A percentile compares a stretch with the other conserved stretches of the same genome.
Conservation (phyloP, 352 stramenopile genomes). For the Pythium dissimile region DNA sequence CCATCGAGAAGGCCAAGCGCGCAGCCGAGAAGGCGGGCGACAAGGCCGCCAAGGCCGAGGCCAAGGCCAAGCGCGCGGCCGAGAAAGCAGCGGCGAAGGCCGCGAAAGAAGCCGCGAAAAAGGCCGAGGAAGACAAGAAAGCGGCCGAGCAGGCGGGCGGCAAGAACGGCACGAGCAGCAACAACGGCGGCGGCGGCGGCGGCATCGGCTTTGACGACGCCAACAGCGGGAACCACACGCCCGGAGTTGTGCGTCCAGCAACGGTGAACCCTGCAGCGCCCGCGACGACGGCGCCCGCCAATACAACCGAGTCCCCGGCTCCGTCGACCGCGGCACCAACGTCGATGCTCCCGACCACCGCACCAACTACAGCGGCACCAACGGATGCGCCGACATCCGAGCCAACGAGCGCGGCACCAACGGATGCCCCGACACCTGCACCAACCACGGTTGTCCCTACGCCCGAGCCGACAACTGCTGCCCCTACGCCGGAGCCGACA, state of each 20-base stretch:
- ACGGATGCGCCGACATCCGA: neutral
- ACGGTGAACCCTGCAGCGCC: constrained; percentile 2
- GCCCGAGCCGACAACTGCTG: neutral
- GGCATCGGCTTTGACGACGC: constrained; percentile 8
- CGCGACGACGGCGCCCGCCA: neutral
- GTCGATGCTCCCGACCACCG: neutral
- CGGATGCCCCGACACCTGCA: neutral
- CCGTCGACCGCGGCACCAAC: neutral
- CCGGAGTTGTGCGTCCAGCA: neutral
- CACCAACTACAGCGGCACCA: neutral
- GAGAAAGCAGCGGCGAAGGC: constrained; percentile 10
- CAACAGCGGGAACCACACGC: neutral
- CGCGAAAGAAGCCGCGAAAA: constrained; percentile 2
- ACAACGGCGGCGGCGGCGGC: neutral
- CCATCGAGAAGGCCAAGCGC: constrained; percentile 15
- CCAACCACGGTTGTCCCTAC: neutral
- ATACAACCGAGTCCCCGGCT: neutral
- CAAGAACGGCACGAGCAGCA: constrained; percentile 1
- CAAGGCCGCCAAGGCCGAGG: constrained; percentile 10
- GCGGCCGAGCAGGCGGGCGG: neutral
- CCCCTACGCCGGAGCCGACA: neutral
- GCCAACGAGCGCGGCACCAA: neutral
- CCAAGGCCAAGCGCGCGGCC: constrained; percentile 8
- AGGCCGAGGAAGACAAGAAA: constrained; percentile 6
- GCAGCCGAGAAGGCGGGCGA: constrained; percentile 9